Evolutionary conservation across 306 rosid genomes (phyloP).

Genomic region (Ochetophila trinervis): DNA sequence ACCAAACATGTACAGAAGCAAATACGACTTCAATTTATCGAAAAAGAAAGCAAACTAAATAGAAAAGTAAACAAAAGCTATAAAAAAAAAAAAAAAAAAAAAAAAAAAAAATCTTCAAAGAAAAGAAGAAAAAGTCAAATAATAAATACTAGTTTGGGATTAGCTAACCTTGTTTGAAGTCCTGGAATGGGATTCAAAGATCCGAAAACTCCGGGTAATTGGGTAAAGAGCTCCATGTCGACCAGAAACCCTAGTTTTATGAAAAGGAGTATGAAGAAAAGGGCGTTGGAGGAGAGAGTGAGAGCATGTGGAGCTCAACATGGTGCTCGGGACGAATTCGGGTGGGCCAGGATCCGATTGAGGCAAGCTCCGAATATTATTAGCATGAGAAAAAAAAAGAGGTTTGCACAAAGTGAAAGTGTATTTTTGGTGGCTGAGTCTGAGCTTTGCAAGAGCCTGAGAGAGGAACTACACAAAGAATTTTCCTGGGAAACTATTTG

Average conservation of each 20-base stretch:
- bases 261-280: conserved; percentile 34
- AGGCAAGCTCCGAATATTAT: background rate
- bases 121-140: too few species aligned
- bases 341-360: background rate
- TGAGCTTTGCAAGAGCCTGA: background rate
- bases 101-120: too few species aligned
- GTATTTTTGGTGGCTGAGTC: background rate
- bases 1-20: background rate
- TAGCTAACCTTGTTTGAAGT: conserved; percentile 38
- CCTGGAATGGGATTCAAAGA: conserved; percentile 48
- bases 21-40: too few species aligned
- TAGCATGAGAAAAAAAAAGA: background rate
- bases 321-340: conserved; percentile 36
- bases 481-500: too few species aligned
- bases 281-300: conserved; percentile 50
- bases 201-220: conserved; percentile 49
- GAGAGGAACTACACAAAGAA: too few species aligned
- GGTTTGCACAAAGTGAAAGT: background rate
- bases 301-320: conserved; percentile 63
- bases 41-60: too few species aligned
- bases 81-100: background rate
- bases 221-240: conserved; percentile 34
- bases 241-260: conserved; percentile 39
- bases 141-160: background rate
- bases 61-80: background rate